Evolutionary conservation across 2,329 filamentous ascomycete genomes (phyloP).

Genomic region (Cladorrhinum sp.): DNA sequence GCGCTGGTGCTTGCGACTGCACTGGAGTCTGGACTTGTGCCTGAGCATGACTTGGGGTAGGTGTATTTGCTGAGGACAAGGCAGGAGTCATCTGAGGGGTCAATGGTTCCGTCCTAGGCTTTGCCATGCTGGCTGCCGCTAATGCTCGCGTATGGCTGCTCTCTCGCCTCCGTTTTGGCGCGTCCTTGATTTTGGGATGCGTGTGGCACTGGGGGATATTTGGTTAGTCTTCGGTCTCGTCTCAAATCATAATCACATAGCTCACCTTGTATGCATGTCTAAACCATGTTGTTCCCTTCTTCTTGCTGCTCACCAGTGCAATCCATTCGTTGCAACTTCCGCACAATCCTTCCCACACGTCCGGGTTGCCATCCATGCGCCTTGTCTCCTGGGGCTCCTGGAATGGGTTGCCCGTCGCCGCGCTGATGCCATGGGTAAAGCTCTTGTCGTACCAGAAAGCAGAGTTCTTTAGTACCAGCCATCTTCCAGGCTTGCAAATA

Average conservation of each 20-base stretch:
- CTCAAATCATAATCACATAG: conserved; percentile 1
- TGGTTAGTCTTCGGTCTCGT: conserved; percentile 12
- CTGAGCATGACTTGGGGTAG: conserved; percentile 32
- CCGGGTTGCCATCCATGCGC: conserved; percentile 74
- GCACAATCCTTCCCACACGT: conserved; percentile 78
- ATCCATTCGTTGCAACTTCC: conserved; percentile 79
- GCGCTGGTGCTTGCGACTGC: conserved; percentile 17
- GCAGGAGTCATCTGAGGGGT: conserved; percentile 46
- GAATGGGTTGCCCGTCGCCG: conserved; percentile 74
- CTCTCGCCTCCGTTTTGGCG: conserved; percentile 65
- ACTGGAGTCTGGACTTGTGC: conserved; percentile 30
- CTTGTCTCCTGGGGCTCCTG: conserved; percentile 72
- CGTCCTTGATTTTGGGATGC: conserved; percentile 68
- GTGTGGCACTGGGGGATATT: conserved; percentile 58
- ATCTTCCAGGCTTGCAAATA: conserved; percentile 79
- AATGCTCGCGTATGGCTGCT: conserved; percentile 49
- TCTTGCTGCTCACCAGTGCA: conserved; percentile 77
- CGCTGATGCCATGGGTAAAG: conserved; percentile 83
- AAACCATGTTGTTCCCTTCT: conserved; percentile 92
- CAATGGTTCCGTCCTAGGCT: conserved; percentile 45
- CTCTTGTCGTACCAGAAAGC: conserved; percentile 94
- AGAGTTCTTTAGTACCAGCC: conserved; percentile 86
- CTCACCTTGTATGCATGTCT: conserved; percentile 81
- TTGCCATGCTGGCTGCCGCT: conserved; percentile 43
- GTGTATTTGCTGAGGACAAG: conserved; percentile 38